Conservation (phyloP, 345 rosid genomes). For the Geranium brycei region DNA sequence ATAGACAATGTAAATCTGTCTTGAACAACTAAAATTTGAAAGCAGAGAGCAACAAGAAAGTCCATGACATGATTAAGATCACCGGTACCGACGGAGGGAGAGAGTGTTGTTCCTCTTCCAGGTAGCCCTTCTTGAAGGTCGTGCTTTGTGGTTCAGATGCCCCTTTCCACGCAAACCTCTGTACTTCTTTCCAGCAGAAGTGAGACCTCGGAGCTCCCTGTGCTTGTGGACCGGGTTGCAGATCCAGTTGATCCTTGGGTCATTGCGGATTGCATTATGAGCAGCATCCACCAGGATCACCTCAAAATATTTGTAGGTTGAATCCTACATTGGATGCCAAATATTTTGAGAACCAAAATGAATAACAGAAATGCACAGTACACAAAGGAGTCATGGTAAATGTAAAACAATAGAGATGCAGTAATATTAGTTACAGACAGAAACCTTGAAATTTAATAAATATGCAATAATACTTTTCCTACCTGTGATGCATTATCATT, state of each 20-base stretch:
- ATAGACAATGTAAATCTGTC: background rate
- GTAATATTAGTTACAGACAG: too few species aligned
- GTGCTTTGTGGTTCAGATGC: conserved; percentile 21
- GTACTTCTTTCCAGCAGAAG: conserved; percentile 31
- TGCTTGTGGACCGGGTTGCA: conserved; percentile 36
- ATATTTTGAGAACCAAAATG: background rate
- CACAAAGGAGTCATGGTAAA: too few species aligned
- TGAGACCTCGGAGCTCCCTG: conserved; percentile 34
- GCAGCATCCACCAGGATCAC: conserved; percentile 27
- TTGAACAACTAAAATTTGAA: conserved; percentile 5
- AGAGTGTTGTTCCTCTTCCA: conserved; percentile 34
- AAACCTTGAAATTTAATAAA: too few species aligned
- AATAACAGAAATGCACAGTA: too few species aligned
- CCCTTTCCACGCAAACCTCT: conserved; percentile 35
- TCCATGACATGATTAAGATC: conserved; percentile 3
- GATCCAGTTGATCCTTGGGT: conserved; percentile 37
- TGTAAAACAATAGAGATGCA: too few species aligned
- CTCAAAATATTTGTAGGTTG: conserved; percentile 31
- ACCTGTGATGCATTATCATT: too few species aligned
- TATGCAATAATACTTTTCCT: too few species aligned
- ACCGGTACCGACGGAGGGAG: conserved; percentile 30
- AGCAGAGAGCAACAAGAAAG: background rate
- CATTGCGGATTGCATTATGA: conserved; percentile 23
- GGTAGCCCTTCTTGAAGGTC: conserved; percentile 29
- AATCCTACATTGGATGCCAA: conserved; percentile 17